Evolutionary conservation across 1,284 basidiomycete species (phyloP), one percentile per base, ranked within the genome.

Genomic region (Takashimella koratensis): DNA sequence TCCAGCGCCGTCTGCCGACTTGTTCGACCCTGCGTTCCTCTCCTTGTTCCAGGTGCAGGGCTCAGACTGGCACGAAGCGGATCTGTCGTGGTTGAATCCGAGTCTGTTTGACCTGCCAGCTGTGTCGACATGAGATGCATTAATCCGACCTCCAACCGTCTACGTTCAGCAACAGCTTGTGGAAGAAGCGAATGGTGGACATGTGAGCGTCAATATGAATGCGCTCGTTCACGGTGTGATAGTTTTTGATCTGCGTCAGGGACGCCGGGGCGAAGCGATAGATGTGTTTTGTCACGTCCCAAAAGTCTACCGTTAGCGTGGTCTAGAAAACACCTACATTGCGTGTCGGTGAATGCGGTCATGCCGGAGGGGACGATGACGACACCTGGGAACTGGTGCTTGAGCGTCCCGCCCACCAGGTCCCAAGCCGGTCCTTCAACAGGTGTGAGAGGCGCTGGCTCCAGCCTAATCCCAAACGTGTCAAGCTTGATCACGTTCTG

Each of bases 201-300:
- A 66, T 41, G 39, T 64, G 62, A 10, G 64, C 63, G 21, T 62
- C 53, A 27, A 63, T 49, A 43, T 61, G 53, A 39, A 63, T 61
- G 1, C 54, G n/a, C 53, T 66, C 64, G 43, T 66, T 50, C 40
- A 64, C 62, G 21, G 62, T 65, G 43, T 65, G 64, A 36, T 51
- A 52, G 45, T 58, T 57, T 22, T 52, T 24, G 13, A 57, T 47
- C 4, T 51, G 43, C 6, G 47, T 42, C 22, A 56, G 50, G 11
- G 53, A 47, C n/a, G 58, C 54, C 0, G 64, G 64, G 11, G 56
- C 57, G 26, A 66, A 66, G n/a, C 64, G 58, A 57, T 58, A 66
- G 27, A 66, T 63, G 52, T 63, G 52, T 36, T 43, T 49, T 39
- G 64, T 56, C 22, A 58, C 36, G 45, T 54, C 53, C 59, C 59